Percentiles rank a stretch among this genome's conserved stretches.
phyloP scores from a whole-genome alignment of 2,329 filamentous ascomycete genomes.

The Emmonsiellopsis sp. region DNA sequence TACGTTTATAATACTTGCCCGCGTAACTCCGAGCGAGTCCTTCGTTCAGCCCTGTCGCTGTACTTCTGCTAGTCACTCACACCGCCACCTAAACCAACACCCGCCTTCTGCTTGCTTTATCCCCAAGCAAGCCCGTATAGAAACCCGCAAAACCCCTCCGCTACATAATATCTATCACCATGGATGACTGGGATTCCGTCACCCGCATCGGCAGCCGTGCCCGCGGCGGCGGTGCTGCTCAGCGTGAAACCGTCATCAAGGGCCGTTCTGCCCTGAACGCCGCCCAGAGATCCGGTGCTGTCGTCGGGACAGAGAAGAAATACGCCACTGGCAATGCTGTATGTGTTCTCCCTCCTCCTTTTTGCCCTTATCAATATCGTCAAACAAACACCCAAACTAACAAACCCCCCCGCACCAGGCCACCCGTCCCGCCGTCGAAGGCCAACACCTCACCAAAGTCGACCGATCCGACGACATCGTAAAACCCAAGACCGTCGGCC shows the following conservation, averaged over 20 bases:
- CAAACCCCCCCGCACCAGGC: conserved; percentile 24
- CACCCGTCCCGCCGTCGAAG: conserved; percentile 52
- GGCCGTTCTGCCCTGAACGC: conserved; percentile 81
- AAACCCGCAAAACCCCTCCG: neutral
- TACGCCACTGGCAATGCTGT: conserved; percentile 67
- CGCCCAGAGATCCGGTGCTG: conserved; percentile 66
- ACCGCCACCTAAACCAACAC: neutral
- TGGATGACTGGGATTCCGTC: conserved; percentile 77
- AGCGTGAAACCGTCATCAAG: conserved; percentile 78
- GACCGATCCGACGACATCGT: conserved; percentile 96
- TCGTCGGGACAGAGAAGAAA: conserved; percentile 91
- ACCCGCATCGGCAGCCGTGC: conserved; percentile 92
- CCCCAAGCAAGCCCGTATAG: neutral
- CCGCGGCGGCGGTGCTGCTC: conserved; percentile 52
- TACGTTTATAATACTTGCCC: neutral
- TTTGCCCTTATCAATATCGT: neutral
- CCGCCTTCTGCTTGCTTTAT: neutral
- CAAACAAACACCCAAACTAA: neutral
- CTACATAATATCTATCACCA: conserved; percentile 21
- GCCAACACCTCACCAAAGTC: conserved; percentile 94
- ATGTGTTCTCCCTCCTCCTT: conserved; percentile 32
- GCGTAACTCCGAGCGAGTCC: neutral
- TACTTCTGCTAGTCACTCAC: too few relatives aligned
- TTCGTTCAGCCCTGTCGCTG: neutral
- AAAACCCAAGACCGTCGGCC: conserved; percentile 86